Conservation (phyloP, 1,284 basidiomycete genomes). For the Fomitopsis betulina region DNA sequence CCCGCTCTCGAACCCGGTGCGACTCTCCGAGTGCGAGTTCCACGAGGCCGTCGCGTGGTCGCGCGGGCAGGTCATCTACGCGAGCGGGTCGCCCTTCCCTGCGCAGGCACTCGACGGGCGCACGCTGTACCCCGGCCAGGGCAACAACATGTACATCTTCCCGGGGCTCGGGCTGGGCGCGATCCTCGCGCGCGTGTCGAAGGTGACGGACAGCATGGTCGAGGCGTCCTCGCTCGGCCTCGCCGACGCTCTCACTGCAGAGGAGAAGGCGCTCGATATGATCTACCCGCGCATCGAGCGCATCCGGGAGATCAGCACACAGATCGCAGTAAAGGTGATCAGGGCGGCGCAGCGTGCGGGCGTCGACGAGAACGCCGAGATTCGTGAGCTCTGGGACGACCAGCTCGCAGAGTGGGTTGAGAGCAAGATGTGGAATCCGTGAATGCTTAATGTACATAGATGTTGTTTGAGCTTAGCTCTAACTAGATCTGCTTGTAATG, state of each 20-base stretch:
- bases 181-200: constrained; percentile 61
- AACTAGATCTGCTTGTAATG: no score
- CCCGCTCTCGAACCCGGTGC: constrained; percentile 92
- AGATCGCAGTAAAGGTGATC: constrained; percentile 73
- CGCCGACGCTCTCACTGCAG: constrained; percentile 68
- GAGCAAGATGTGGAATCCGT: constrained; percentile 71
- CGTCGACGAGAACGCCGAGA: constrained; percentile 52
- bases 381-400: constrained; percentile 53
- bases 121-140: constrained; percentile 80
- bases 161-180: constrained; percentile 80
- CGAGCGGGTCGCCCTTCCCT: constrained; percentile 88
- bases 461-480: no score
- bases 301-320: constrained; percentile 80
- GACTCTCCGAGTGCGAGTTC: constrained; percentile 83
- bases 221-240: constrained; percentile 76
- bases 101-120: constrained; percentile 55
- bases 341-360: constrained; percentile 70
- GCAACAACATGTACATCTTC: constrained; percentile 88
- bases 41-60: constrained; percentile 80
- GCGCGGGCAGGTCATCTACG: constrained; percentile 77
- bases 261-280: constrained; percentile 63
- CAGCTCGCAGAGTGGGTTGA: constrained; percentile 52
- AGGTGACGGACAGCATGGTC: constrained; percentile 79
- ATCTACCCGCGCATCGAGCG: constrained; percentile 76
- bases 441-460: neutral